Conservation (phyloP, 2,329 filamentous ascomycete species). For the Ciborinia camelliae region DNA sequence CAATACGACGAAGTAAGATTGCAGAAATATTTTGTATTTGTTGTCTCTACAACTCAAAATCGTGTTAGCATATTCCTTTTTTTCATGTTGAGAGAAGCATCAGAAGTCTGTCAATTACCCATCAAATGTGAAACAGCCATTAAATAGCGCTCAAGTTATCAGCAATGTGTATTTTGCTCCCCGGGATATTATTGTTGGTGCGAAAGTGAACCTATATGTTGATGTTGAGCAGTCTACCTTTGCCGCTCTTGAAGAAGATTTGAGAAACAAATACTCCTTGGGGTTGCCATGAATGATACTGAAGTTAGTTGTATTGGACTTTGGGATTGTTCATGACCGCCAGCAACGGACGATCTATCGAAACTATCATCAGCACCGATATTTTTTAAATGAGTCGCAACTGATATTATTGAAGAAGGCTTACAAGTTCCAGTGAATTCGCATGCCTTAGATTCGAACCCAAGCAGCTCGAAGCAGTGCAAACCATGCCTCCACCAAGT, state of each 20-base stretch:
- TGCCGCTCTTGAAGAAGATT: background rate
- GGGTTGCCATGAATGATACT: background rate
- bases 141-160: background rate
- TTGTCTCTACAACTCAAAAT: background rate
- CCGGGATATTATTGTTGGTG: background rate
- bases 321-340: background rate
- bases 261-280: background rate
- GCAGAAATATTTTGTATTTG: background rate
- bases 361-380: background rate
- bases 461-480: background rate
- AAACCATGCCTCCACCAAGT: background rate
- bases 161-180: background rate
- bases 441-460: background rate
- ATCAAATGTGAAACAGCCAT: background rate
- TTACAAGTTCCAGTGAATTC: background rate
- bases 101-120: background rate
- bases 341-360: background rate
- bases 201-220: background rate
- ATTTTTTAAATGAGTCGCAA: background rate
- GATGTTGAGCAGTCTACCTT: background rate
- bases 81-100: background rate
- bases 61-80: background rate
- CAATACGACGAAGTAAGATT: too few relatives aligned
- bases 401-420: background rate
- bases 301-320: background rate